phyloP scores from a whole-genome alignment of 257 asterid genomes.

The Solanum peruvianum region DNA sequence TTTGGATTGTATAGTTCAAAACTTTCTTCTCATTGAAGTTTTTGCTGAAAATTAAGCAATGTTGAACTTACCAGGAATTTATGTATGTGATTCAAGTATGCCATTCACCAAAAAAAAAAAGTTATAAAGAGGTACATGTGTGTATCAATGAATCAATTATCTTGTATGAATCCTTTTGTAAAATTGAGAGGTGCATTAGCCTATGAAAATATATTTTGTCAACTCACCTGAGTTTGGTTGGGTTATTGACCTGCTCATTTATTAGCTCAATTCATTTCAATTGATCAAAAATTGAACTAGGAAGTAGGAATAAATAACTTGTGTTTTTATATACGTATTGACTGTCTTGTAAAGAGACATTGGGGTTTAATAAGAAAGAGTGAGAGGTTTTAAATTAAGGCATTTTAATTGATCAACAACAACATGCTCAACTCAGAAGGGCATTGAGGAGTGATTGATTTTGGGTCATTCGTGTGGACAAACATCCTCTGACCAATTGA shows the following conservation, averaged over 20 bases:
- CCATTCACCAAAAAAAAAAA: neutral
- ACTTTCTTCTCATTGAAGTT: neutral
- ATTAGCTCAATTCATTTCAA: neutral
- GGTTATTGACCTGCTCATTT: neutral
- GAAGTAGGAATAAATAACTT: neutral
- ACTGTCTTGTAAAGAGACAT: neutral
- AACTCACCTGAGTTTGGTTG: neutral
- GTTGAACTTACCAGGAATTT: neutral
- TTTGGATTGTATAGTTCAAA: neutral
- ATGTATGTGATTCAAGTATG: neutral
- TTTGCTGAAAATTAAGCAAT: neutral
- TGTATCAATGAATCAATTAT: neutral
- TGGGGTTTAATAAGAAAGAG: neutral
- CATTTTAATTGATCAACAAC: too few species aligned
- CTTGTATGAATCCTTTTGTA: neutral
- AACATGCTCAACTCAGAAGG: too few species aligned
- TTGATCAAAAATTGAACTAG: neutral
- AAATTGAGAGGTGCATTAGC: neutral
- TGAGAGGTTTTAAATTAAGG: neutral
- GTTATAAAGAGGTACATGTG: neutral
- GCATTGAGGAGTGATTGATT: too few species aligned
- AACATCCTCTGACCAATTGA: too few species aligned
- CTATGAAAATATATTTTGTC: neutral
- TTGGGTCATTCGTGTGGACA: too few species aligned
- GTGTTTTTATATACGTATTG: neutral